A percentile compares a stretch with the other conserved stretches of the same genome.
phyloP scores from a whole-genome alignment of 2,329 filamentous ascomycete genomes.

The Stagonosporopsis vannaccii region DNA sequence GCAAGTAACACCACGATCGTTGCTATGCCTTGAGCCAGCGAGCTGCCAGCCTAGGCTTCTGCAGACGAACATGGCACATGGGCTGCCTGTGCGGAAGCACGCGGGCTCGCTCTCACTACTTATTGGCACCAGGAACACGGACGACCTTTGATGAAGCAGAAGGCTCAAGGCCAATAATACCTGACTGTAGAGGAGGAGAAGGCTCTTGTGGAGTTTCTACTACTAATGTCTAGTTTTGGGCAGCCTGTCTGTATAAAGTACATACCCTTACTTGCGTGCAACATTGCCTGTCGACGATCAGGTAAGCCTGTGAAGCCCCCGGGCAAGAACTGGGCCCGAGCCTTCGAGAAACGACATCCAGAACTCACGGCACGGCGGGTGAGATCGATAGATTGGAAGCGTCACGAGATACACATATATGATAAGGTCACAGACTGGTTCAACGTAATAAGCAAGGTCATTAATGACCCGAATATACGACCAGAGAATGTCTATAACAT shows the following conservation, averaged over 20 bases:
- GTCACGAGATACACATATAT: conserved; percentile 29
- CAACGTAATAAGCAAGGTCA: conserved; percentile 24
- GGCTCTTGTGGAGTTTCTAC: conserved; percentile 29
- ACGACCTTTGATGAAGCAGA: neutral
- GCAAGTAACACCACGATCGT: neutral
- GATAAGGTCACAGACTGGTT: conserved; percentile 35
- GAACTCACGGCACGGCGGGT: neutral
- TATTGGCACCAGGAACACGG: neutral
- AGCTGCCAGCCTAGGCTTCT: neutral
- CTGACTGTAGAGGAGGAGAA: conserved; percentile 41
- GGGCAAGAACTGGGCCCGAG: conserved; percentile 2
- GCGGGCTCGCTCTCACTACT: neutral
- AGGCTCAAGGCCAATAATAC: conserved; percentile 34
- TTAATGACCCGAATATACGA: conserved; percentile 21
- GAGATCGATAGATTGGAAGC: conserved; percentile 31
- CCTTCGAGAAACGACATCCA: neutral
- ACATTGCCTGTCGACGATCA: conserved; percentile 7
- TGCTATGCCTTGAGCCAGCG: neutral
- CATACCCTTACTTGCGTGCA: conserved; percentile 26
- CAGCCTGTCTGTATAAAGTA: conserved; percentile 31
- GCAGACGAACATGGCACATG: neutral
- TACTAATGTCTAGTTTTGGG: conserved; percentile 26
- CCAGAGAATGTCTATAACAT: conserved; percentile 25
- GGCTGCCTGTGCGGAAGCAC: neutral
- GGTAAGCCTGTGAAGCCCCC: neutral